Conservation (phyloP, 2,329 filamentous ascomycete species). For the Aspergillus sergii region DNA sequence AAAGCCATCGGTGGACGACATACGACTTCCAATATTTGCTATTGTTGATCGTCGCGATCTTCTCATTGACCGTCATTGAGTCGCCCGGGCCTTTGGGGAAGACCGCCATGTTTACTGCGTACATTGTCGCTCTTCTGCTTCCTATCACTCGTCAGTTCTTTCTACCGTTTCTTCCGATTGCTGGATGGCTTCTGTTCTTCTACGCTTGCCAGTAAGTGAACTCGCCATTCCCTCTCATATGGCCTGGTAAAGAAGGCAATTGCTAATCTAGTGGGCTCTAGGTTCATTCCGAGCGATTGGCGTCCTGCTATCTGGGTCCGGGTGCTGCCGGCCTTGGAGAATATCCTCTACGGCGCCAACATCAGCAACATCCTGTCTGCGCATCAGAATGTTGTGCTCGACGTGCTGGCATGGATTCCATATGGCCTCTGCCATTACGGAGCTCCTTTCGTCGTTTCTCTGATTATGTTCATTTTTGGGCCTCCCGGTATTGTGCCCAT, state of each 20-base stretch:
- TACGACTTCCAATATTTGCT: conserved; percentile 86
- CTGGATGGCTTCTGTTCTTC: conserved; percentile 87
- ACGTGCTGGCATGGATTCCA: conserved; percentile 88
- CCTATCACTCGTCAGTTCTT: conserved; percentile 90
- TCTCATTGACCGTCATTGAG: conserved; percentile 81
- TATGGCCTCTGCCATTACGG: conserved; percentile 92
- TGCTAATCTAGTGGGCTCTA: conserved; percentile 42
- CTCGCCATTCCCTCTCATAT: not conserved
- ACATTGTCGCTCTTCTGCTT: conserved; percentile 72
- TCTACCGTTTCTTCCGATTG: conserved; percentile 80
- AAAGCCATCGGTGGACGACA: conserved; percentile 75
- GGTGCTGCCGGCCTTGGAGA: conserved; percentile 89
- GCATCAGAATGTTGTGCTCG: conserved; percentile 79
- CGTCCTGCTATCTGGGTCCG: conserved; percentile 94
- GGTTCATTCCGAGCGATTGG: conserved; percentile 86
- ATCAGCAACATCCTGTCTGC: conserved; percentile 93
- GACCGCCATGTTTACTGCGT: conserved; percentile 67
- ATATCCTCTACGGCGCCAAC: conserved; percentile 94
- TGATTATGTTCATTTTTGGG: conserved; percentile 82
- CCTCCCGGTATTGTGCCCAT: conserved; percentile 83
- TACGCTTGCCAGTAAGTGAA: conserved; percentile 83
- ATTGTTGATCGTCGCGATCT: conserved; percentile 73
- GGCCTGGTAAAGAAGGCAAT: not conserved
- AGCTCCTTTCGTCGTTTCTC: conserved; percentile 76
- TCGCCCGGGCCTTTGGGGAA: conserved; percentile 77